phyloP scores from a whole-genome alignment of 768 basidiomycete species.

The Suillus lakei region DNA sequence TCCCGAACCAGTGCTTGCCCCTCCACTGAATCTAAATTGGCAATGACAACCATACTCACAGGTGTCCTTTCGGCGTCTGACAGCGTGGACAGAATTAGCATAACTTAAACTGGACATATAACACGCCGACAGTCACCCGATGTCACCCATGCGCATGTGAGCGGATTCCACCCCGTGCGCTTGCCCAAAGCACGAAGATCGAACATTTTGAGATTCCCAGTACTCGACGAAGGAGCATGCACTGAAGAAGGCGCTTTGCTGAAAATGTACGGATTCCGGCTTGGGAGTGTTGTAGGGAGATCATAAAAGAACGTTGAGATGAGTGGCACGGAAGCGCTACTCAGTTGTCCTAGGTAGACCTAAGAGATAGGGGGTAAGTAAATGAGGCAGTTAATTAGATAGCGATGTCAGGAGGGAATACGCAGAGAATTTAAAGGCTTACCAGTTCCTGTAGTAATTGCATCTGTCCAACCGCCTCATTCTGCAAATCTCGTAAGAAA shows the following conservation, averaged over 20 bases:
- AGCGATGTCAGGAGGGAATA: not conserved
- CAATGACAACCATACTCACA: slow-evolving; percentile 67
- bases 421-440: slow-evolving; percentile 17
- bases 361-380: slow-evolving; percentile 24
- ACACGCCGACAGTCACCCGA: slow-evolving; percentile 50
- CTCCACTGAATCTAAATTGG: slow-evolving; percentile 71
- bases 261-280: slow-evolving; percentile 80
- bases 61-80: slow-evolving; percentile 27
- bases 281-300: slow-evolving; percentile 68
- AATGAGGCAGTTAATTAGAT: not conserved
- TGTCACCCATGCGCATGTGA: slow-evolving; percentile 58
- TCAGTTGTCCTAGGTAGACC: slow-evolving; percentile 63
- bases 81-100: not conserved
- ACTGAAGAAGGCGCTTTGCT: slow-evolving; percentile 49
- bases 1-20: slow-evolving; percentile 67
- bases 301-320: slow-evolving; percentile 89
- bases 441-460: slow-evolving; percentile 78
- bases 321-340: slow-evolving; percentile 53
- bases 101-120: slow-evolving; percentile 16
- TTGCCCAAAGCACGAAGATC: slow-evolving; percentile 15
- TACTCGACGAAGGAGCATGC: slow-evolving; percentile 52
- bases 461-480: slow-evolving; percentile 60
- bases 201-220: slow-evolving; percentile 53
- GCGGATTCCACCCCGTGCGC: slow-evolving; percentile 4
- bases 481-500: slow-evolving; percentile 67